These are phyloP conservation scores for Aphanomyces invadans DNA, from an alignment of 352 stramenopile genomes.

Conservation along the genomic window DNA sequence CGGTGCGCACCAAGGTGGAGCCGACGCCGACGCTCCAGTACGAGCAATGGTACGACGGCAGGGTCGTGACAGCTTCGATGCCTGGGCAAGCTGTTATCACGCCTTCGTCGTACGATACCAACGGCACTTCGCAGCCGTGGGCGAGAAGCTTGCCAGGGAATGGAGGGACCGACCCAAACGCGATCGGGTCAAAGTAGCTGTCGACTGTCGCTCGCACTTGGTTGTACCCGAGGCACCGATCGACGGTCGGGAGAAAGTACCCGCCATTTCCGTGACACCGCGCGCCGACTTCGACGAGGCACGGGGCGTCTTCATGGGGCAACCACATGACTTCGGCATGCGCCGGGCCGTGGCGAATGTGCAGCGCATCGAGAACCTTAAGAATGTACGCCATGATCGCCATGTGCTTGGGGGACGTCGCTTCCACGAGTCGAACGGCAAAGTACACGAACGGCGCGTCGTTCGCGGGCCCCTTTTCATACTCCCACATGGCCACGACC, in stretches of 20 bases:
- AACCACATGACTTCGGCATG: constrained; percentile 23
- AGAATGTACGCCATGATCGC: constrained; percentile 15
- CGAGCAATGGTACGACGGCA: constrained; percentile 47
- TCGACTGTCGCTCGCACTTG: constrained; percentile 55
- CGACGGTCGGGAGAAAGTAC: constrained; percentile 42
- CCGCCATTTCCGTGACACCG: constrained; percentile 71
- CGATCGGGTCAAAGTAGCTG: constrained; percentile 29
- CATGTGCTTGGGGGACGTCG: background rate
- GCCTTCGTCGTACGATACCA: constrained; percentile 45
- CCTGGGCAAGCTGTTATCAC: constrained; percentile 45
- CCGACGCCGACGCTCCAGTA: constrained; percentile 36
- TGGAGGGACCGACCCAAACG: constrained; percentile 8
- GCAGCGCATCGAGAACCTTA: constrained; percentile 18
- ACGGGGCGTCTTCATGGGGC: constrained; percentile 28
- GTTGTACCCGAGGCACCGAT: constrained; percentile 47
- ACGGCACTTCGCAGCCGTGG: constrained; percentile 47
- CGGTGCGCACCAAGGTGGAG: constrained; percentile 37
- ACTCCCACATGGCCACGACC: constrained; percentile 77
- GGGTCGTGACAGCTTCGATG: constrained; percentile 42
- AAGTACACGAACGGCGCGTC: constrained; percentile 71
- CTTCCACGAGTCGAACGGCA: constrained; percentile 27
- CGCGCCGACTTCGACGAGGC: constrained; percentile 76
- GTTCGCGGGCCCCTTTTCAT: constrained; percentile 78
- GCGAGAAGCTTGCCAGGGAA: constrained; percentile 31
- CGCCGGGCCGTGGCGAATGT: constrained; percentile 8